Percentiles rank a stretch among this genome's conserved stretches.
Evolutionary conservation across 2,329 filamentous ascomycete genomes (phyloP).

Genomic region (Keithomyces neogunnii): DNA sequence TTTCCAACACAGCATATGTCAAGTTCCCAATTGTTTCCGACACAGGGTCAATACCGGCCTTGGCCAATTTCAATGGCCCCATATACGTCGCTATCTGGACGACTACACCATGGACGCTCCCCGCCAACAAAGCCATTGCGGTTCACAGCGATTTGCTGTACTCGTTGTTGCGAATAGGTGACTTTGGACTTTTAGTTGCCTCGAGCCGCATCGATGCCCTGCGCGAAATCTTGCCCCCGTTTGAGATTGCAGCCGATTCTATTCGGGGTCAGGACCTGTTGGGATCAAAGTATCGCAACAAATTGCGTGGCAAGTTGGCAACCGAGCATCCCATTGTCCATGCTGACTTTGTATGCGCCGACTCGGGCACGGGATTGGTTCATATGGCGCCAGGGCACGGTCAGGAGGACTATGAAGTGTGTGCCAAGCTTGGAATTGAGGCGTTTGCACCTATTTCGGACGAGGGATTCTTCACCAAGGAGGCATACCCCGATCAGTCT

Average conservation of each 20-base stretch:
- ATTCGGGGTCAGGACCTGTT: constrained; percentile 59
- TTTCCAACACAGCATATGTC: constrained; percentile 68
- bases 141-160: constrained; percentile 71
- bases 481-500: constrained; percentile 66
- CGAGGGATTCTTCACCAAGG: constrained; percentile 69
- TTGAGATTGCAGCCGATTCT: constrained; percentile 42
- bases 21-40: constrained; percentile 59
- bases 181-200: constrained; percentile 61
- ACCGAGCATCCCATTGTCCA: constrained; percentile 62
- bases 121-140: constrained; percentile 85
- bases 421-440: constrained; percentile 59
- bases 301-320: constrained; percentile 52
- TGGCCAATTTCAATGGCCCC: constrained; percentile 33
- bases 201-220: constrained; percentile 58
- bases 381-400: constrained; percentile 92
- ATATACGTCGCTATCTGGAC: constrained; percentile 93
- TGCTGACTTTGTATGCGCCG: constrained; percentile 80
- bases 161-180: constrained; percentile 49
- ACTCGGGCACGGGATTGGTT: constrained; percentile 91
- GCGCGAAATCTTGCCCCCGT: constrained; percentile 39
- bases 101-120: constrained; percentile 94
- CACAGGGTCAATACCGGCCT: constrained; percentile 20
- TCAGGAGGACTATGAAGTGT: constrained; percentile 90
- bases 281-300: constrained; percentile 60
- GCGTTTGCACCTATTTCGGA: constrained; percentile 79